phyloP scores from a whole-genome alignment of 495 filamentous ascomycete species.

The Rostrohypoxylon terebratum region DNA sequence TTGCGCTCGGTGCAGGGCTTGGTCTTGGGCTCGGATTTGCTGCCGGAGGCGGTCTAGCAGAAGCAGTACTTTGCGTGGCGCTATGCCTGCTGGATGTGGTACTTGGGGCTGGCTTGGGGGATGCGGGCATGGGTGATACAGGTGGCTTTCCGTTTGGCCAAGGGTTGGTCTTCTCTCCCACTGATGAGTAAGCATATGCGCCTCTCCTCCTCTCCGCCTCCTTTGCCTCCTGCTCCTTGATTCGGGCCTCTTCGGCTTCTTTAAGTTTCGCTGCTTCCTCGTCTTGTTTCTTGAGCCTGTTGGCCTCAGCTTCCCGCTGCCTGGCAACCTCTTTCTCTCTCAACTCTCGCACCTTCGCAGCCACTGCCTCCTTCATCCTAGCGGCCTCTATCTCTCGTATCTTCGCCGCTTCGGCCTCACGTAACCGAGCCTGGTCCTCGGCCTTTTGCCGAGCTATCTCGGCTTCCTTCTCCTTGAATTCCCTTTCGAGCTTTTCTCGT shows the following conservation, averaged over 20 bases:
- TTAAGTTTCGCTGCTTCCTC: constrained; percentile 46
- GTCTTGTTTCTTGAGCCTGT: constrained; percentile 31
- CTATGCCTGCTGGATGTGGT: constrained; percentile 46
- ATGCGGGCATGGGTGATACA: constrained; percentile 40
- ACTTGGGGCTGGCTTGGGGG: constrained; percentile 41
- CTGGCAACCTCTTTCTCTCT: constrained; percentile 47
- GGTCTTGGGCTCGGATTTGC: constrained; percentile 9
- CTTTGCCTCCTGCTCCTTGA: constrained; percentile 8
- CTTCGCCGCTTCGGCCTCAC: constrained; percentile 44
- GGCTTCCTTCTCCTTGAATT: constrained; percentile 57
- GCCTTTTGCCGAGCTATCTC: constrained; percentile 46
- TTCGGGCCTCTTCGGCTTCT: constrained; percentile 47
- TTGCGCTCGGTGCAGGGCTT: constrained; percentile 10
- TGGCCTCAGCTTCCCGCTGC: constrained; percentile 43
- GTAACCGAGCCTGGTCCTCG: constrained; percentile 49
- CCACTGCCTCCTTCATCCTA: constrained; percentile 19
- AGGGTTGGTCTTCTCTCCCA: constrained; percentile 68
- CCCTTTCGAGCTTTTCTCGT: constrained; percentile 49
- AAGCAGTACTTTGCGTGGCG: constrained; percentile 35
- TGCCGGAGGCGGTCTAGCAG: constrained; percentile 53
- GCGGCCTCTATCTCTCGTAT: constrained; percentile 36
- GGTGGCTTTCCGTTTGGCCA: constrained; percentile 65
- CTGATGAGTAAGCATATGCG: constrained; percentile 64
- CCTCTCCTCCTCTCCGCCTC: constrained; percentile 43
- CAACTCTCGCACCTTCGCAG: constrained; percentile 44